Evolutionary conservation across 2,329 filamentous ascomycete genomes (phyloP).

Genomic region (Stachybotrys echinatus): DNA sequence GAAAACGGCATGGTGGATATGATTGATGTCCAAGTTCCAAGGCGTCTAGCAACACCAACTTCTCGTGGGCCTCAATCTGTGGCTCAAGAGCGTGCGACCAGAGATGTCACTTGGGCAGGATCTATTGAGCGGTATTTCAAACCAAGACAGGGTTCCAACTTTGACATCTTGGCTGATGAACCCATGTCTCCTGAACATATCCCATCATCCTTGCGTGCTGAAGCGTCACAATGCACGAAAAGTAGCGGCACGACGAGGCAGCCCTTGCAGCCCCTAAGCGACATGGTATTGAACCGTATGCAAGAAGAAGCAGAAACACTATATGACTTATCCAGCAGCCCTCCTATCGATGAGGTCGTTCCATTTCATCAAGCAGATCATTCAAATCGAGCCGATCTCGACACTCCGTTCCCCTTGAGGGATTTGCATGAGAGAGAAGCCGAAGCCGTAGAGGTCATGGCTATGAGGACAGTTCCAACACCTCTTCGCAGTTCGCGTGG

Average conservation of each 20-base stretch:
- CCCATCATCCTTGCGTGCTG: too few species aligned
- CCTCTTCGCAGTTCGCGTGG: background rate
- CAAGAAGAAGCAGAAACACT: conserved; percentile 8
- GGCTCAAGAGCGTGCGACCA: background rate
- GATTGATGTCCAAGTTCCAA: conserved; percentile 18
- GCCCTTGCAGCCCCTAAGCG: conserved; percentile 11
- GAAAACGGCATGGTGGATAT: conserved; percentile 11
- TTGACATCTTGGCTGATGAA: conserved; percentile 28
- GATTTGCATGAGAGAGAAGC: background rate
- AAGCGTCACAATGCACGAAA: too few species aligned
- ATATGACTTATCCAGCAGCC: conserved; percentile 2
- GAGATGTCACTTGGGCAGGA: conserved; percentile 6
- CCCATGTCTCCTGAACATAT: conserved; percentile 18
- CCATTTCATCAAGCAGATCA: background rate
- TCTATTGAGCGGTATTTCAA: conserved; percentile 26
- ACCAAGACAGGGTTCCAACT: conserved; percentile 13
- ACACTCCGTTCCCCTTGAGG: background rate
- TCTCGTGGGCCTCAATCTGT: background rate
- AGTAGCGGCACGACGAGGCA: conserved; percentile 5
- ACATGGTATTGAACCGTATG: conserved; percentile 11
- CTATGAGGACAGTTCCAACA: background rate
- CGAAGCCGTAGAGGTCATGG: background rate
- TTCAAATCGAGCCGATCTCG: background rate
- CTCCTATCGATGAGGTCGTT: background rate
- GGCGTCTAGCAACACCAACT: background rate